Evolutionary conservation across 352 stramenopile genomes (phyloP).

Genomic region (Pythium insidiosum): DNA sequence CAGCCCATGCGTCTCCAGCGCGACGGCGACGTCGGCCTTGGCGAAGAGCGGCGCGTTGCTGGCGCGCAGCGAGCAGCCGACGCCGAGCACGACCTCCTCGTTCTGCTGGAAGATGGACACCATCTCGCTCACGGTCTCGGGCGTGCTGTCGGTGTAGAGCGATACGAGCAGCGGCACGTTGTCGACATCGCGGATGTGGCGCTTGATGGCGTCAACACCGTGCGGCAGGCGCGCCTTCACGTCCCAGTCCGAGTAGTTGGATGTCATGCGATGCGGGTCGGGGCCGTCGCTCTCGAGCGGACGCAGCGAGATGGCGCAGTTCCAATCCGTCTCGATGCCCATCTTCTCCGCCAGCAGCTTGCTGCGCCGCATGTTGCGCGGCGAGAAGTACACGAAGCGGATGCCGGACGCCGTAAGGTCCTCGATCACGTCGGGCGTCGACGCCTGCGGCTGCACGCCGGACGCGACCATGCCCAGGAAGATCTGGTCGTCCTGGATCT

Average conservation of each 20-base stretch:
- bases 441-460: conserved; percentile 90
- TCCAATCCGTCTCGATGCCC: conserved; percentile 99
- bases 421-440: conserved; percentile 94
- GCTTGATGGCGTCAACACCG: conserved; percentile 92
- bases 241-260: conserved; percentile 97
- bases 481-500: conserved; percentile 94
- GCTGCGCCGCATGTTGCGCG: conserved; percentile 96
- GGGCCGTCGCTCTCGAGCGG: conserved; percentile 87
- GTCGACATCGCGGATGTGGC: conserved; percentile 96
- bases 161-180: conserved; percentile 98
- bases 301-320: conserved; percentile 96
- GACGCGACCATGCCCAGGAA: conserved; percentile 96
- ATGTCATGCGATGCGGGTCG: conserved; percentile 95
- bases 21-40: conserved; percentile 60
- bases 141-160: conserved; percentile 97
- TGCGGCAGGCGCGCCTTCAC: conserved; percentile 95
- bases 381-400: conserved; percentile 99
- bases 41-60: conserved; percentile 74
- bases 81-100: conserved; percentile 73
- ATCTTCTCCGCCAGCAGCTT: conserved; percentile 98
- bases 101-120: conserved; percentile 83
- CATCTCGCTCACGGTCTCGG: conserved; percentile 93
- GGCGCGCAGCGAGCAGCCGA: conserved; percentile 70
- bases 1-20: conserved; percentile 51
- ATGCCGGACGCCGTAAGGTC: conserved; percentile 93